Percentiles rank a stretch among this genome's conserved stretches.
phyloP scores from a whole-genome alignment of 2,329 filamentous ascomycete genomes.

The Pezicula radicicola region DNA sequence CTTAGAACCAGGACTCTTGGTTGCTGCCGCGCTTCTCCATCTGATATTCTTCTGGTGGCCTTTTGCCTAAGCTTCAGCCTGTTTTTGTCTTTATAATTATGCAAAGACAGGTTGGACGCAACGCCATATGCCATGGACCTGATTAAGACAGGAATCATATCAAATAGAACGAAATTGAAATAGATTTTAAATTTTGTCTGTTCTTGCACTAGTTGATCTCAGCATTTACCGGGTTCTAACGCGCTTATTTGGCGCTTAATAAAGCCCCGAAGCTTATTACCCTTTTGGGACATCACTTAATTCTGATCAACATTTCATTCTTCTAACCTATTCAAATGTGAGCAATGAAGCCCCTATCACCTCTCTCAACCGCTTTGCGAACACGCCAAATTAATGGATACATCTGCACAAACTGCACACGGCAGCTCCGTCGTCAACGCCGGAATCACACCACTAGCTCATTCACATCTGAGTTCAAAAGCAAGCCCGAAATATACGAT shows the following conservation, averaged over 20 bases:
- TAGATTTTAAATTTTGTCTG: background rate
- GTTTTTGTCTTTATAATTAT: no score
- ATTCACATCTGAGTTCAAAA: background rate
- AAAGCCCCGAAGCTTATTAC: background rate
- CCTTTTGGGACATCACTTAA: background rate
- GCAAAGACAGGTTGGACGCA: no score
- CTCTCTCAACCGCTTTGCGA: conserved; percentile 4
- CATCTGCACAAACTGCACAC: conserved; percentile 21
- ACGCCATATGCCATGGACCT: no score
- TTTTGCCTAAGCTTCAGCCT: no score
- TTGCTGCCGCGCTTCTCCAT: conserved; percentile 21
- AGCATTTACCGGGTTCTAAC: background rate
- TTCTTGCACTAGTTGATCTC: background rate
- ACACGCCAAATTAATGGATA: conserved; percentile 14
- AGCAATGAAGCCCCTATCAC: conserved; percentile 3
- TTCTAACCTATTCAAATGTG: background rate
- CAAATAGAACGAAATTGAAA: no score
- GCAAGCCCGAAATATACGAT: conserved; percentile 26
- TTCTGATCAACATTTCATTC: background rate
- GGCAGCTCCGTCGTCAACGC: conserved; percentile 17
- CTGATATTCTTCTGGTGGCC: no score
- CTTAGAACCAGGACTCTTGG: conserved; percentile 18
- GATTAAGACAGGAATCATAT: no score
- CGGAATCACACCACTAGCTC: conserved; percentile 19
- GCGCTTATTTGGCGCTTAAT: background rate